Evolutionary conservation across 495 filamentous ascomycete genomes (phyloP).

Genomic region (Pseudotulostoma volvatum): DNA sequence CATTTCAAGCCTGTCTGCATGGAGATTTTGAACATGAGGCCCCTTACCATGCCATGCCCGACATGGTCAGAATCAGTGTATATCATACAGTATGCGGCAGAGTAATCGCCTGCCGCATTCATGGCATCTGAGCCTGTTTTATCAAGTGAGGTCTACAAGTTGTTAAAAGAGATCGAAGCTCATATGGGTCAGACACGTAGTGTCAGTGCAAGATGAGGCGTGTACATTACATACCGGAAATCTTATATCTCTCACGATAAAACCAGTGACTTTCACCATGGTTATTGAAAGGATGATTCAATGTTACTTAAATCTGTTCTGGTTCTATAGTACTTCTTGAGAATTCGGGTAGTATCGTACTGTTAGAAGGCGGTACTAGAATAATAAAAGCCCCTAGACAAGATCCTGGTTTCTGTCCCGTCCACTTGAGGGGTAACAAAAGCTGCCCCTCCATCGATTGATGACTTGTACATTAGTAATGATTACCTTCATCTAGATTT

Average conservation of each 20-base stretch:
- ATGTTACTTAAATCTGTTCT: no score
- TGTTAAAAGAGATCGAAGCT: background rate
- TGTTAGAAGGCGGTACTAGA: no score
- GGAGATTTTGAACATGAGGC: background rate
- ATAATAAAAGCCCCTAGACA: no score
- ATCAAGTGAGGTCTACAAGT: slow-evolving; percentile 62
- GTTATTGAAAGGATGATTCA: no score
- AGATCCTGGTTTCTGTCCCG: no score
- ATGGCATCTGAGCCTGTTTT: slow-evolving; percentile 95
- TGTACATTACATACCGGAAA: slow-evolving; percentile 48
- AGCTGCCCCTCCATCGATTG: no score
- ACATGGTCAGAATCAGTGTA: slow-evolving; percentile 54
- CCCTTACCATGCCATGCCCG: slow-evolving; percentile 72
- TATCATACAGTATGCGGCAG: slow-evolving; percentile 81
- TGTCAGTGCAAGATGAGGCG: background rate
- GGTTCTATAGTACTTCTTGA: no score
- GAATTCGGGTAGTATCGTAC: no score
- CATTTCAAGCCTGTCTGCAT: background rate
- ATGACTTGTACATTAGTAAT: no score
- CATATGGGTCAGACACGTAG: background rate
- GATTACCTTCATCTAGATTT: no score
- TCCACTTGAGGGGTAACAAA: no score
- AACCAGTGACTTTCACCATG: slow-evolving; percentile 71
- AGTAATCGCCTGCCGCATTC: slow-evolving; percentile 91
- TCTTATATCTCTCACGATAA: slow-evolving; percentile 68